Percentiles rank a stretch among this genome's conserved stretches.
phyloP scores from a whole-genome alignment of 106 monocot genomes.

The Phalaenopsis equestris region DNA sequence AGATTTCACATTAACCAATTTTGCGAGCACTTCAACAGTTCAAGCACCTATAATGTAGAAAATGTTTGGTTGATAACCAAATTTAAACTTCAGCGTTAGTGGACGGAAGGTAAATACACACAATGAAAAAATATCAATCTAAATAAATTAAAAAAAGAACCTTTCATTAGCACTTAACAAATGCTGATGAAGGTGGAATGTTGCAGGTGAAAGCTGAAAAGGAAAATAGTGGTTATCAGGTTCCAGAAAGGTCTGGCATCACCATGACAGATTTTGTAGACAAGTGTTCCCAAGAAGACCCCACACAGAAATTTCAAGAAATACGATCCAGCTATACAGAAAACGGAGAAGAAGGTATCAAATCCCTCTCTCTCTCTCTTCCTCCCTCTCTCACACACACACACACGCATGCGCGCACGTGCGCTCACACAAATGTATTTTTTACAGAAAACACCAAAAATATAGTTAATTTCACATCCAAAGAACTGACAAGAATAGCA shows the following conservation, averaged over 20 bases:
- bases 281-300: constrained; percentile 3
- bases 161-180: background rate
- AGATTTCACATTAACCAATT: constrained; percentile 2
- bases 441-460: background rate
- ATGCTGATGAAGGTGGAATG: background rate
- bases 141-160: background rate
- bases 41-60: background rate
- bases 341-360: constrained; percentile 17
- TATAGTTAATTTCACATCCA: background rate
- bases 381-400: too few species aligned
- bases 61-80: background rate
- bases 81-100: background rate
- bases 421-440: background rate
- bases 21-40: background rate
- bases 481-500: too few species aligned
- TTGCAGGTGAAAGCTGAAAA: constrained; percentile 9
- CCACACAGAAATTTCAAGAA: constrained; percentile 2
- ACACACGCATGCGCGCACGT: too few species aligned
- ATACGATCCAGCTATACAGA: background rate
- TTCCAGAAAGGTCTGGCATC: background rate
- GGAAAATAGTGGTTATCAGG: constrained; percentile 4
- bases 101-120: background rate
- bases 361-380: background rate
- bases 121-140: background rate
- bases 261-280: constrained; percentile 3